phyloP scores from a whole-genome alignment of 805 yeast genomes.

The Candida khao-thaluensis region DNA sequence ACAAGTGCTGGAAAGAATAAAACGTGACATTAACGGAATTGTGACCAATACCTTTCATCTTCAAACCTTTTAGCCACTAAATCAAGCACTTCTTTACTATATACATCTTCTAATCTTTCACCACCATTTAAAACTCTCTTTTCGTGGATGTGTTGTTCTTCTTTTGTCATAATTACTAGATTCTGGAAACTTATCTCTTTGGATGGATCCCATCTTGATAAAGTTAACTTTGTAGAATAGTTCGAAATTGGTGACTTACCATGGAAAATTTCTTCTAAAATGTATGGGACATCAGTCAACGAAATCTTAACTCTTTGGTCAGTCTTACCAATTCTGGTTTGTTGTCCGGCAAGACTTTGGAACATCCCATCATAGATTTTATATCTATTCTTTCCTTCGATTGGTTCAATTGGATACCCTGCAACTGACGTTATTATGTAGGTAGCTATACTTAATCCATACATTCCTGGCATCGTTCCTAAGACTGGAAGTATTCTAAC shows the following conservation, averaged over 20 bases:
- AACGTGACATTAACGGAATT: constrained; percentile 42
- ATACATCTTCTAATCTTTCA: constrained; percentile 61
- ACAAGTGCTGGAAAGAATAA: too few species aligned
- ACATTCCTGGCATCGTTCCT: constrained; percentile 96
- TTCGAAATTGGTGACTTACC: constrained; percentile 90
- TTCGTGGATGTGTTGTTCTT: constrained; percentile 83
- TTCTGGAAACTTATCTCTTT: constrained; percentile 69
- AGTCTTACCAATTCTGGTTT: constrained; percentile 67
- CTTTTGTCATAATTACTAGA: constrained; percentile 83
- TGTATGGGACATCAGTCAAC: constrained; percentile 70
- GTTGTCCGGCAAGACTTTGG: constrained; percentile 85
- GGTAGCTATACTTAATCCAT: constrained; percentile 88
- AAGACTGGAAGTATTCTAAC: constrained; percentile 93
- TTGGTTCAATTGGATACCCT: constrained; percentile 88
- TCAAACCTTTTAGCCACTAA: constrained; percentile 61
- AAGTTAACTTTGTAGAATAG: constrained; percentile 72
- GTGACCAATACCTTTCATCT: constrained; percentile 73
- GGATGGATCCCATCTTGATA: constrained; percentile 81
- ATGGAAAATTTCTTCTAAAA: constrained; percentile 87
- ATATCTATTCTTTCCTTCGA: constrained; percentile 84
- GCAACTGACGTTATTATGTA: constrained; percentile 74
- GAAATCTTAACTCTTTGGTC: constrained; percentile 79
- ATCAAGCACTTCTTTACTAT: constrained; percentile 55
- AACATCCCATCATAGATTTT: constrained; percentile 82
- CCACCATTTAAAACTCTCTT: constrained; percentile 67